Base-by-base conservation (phyloP, 768 basidiomycete genomes). In the Podaxis sp. region DNA sequence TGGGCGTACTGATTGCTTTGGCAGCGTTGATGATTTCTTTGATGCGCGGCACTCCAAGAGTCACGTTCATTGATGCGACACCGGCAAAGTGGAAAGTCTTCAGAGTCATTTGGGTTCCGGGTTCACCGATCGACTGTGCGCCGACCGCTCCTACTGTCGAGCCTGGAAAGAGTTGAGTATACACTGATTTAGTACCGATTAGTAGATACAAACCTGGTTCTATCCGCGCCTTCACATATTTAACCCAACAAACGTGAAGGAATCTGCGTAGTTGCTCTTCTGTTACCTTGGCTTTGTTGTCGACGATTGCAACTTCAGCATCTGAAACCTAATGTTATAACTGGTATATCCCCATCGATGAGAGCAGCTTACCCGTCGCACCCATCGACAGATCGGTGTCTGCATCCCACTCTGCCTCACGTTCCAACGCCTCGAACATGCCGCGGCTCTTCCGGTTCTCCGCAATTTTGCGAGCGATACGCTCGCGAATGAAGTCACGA, bases 21-120 rank as follows among this genome's bases (percentile, higher is more conserved):
- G 97, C 93, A 2, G 95, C 97, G 68, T 98, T 99, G 80, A 99
- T 99, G 67, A 99, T 98, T 75, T 99, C 97, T 75, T 98, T 98
- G 77, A 99, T 98, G 70, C 97, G 96, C 2, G 97, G 97, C n/a
- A 98, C 97, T 75, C 97, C 97, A 40, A 98, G 86, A 0, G 97
- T 99, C 65, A 99, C 94, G 77, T 98, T 98, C 97, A 98, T 99
- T 40, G 96, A 96, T 7, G 97, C 97, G 65, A 99, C 96, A 78
- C 97, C 97, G 69, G 97, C 97, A 75, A 98, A 99, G 82, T 99
- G 97, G 87, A 99, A 99, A 60, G 97, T 98, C 77, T 98, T 98
- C 66, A 98, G 76, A 1, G 96, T 98, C 97, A 99, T 99, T 72
- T 99, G 97, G 0, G 97, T 99, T 46, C 96, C 97, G 1, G 97